phyloP scores from a whole-genome alignment of 2,329 filamentous ascomycete genomes.

The Pseudogymnoascus sp. region DNA sequence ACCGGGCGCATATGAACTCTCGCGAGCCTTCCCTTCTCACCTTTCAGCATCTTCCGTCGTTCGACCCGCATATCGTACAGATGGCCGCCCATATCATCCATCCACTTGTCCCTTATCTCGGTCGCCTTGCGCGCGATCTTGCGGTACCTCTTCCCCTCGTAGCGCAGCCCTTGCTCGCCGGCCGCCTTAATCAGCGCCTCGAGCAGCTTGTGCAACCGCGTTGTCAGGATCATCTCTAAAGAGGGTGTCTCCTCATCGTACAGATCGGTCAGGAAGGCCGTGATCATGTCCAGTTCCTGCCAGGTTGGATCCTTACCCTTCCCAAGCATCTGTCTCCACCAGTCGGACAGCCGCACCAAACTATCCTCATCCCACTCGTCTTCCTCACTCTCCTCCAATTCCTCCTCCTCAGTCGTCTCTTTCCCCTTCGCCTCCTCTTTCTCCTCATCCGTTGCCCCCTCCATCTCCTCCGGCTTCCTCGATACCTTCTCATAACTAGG shows the following conservation, averaged over 20 bases:
- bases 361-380: slow-evolving; percentile 6
- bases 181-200: slow-evolving; percentile 14
- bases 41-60: slow-evolving; percentile 16
- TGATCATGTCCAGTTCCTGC: slow-evolving; percentile 5
- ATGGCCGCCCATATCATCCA: slow-evolving; percentile 13
- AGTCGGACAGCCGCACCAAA: background rate
- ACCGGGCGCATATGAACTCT: background rate
- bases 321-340: slow-evolving; percentile 8
- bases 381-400: background rate
- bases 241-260: background rate
- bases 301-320: background rate
- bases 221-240: slow-evolving; percentile 11
- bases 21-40: slow-evolving; percentile 9
- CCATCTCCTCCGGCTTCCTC: background rate
- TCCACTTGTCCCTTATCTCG: slow-evolving; percentile 17
- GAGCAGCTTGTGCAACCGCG: slow-evolving; percentile 18
- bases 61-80: slow-evolving; percentile 18
- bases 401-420: background rate
- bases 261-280: background rate
- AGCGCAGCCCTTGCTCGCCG: background rate
- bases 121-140: slow-evolving; percentile 11
- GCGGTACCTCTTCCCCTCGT: background rate
- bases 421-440: background rate
- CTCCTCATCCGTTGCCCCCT: too few relatives aligned
- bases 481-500: background rate